Evolutionary conservation across 208 protist species (phyloP), one percentile per base, ranked within the genome.

Genomic region (Acanthamoeba sp.): DNA sequence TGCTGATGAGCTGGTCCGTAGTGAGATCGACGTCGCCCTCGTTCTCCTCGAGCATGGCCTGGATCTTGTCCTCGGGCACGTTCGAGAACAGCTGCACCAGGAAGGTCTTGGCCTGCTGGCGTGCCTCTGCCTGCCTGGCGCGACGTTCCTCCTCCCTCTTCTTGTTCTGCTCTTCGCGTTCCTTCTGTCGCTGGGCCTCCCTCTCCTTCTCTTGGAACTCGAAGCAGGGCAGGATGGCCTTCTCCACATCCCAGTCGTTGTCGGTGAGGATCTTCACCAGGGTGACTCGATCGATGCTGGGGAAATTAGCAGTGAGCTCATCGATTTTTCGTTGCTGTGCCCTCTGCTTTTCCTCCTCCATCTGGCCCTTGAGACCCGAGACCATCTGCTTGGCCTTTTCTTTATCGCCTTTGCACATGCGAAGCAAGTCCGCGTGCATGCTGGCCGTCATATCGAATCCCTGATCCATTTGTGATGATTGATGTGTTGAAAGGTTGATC

Each of bases 191-290:
- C 16, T 45, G 38, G 16, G 42, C 42, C 36, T 91, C 38, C 20
- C 85, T 62, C 57, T 91, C 52, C 42, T 91, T 62, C 85, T 91
- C 85, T 24, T 34, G 38, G 34, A 24, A 18, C 48, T 62, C 85
- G 57, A 91, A 91, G 59, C 32, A 50, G 18, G 85, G 85, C 24
- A 91, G 1, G 52, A 91, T 91, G 57, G 85, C 85, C 55, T 50
- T 62, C 32, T 91, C 85, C 57, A 71, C 48, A 38, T 91, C 85
- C 85, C 85, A 91, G n/a, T 91, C 85, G 42, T 91, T 91, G 16
- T 91, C 85, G 59, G 10, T n/a, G 32, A 91, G 57, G 10, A 62
- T 40, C 34, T 45, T 18, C 0, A 32, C 42, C 34, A 91, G 16
- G 50, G 36, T 36, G 14, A 71, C 50, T 6, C 42, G 32, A 36